phyloP scores from a whole-genome alignment of 805 yeast species.

The Metschnikowia arizonensis region DNA sequence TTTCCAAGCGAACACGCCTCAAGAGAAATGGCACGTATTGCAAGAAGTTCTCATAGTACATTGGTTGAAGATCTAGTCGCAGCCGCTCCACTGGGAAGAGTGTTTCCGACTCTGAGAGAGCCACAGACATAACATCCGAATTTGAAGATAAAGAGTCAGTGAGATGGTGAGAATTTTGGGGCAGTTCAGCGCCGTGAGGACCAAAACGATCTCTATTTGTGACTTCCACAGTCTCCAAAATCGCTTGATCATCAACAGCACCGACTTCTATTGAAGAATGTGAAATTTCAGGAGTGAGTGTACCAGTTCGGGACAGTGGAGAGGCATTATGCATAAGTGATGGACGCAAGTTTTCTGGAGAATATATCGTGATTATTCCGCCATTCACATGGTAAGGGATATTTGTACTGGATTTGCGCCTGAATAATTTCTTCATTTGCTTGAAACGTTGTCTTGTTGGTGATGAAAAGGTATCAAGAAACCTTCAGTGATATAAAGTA shows the following conservation, averaged over 20 bases:
- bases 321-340: background rate
- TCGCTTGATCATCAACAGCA: background rate
- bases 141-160: background rate
- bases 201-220: background rate
- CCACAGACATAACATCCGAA: constrained; percentile 16
- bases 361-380: constrained; percentile 2
- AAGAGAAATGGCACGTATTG: constrained; percentile 36
- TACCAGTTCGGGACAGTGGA: background rate
- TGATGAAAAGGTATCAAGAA: background rate
- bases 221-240: too few relatives aligned
- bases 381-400: background rate
- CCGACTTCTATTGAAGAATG: background rate
- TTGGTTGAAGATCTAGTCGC: constrained; percentile 32
- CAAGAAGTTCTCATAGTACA: constrained; percentile 36
- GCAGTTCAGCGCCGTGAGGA: background rate
- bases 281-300: background rate
- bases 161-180: background rate
- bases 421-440: constrained; percentile 6
- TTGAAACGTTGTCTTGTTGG: background rate
- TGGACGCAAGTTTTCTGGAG: background rate
- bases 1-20: constrained; percentile 25
- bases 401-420: constrained; percentile 8
- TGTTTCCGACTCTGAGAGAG: constrained; percentile 38
- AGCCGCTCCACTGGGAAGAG: constrained; percentile 22
- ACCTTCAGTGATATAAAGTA: background rate